These are phyloP conservation scores for Neocucurbitaria cava DNA, from an alignment of 2,329 filamentous ascomycete genomes.

Conservation along the genomic window DNA sequence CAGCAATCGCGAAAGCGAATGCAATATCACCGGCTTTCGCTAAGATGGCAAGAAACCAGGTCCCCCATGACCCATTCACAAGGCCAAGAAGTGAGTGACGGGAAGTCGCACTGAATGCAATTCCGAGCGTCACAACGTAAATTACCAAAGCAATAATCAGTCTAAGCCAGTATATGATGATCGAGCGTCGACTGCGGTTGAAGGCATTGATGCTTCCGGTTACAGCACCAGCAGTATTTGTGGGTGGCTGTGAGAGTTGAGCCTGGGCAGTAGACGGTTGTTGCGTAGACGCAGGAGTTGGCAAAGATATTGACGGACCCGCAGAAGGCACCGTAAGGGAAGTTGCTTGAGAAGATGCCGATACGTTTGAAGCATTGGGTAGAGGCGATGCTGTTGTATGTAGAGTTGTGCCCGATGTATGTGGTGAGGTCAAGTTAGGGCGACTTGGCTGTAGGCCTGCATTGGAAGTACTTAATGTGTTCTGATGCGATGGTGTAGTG, in stretches of 20 bases:
- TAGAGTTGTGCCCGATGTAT: background rate
- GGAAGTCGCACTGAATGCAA: background rate
- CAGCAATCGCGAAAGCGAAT: slow-evolving; percentile 21
- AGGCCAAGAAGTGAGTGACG: background rate
- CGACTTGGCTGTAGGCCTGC: background rate
- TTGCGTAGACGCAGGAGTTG: background rate
- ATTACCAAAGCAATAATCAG: background rate
- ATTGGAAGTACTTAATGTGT: background rate
- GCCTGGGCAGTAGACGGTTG: background rate
- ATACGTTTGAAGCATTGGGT: background rate
- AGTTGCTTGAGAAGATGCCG: background rate
- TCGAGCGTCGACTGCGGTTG: background rate
- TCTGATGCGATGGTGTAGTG: background rate
- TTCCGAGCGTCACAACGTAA: background rate
- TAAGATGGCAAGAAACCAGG: slow-evolving; percentile 21
- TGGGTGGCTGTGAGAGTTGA: background rate
- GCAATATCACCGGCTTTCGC: slow-evolving; percentile 23
- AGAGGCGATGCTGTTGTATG: background rate
- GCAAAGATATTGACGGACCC: background rate
- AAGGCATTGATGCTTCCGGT: background rate
- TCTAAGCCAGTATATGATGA: background rate
- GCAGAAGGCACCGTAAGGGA: background rate
- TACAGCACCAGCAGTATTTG: too few species aligned
- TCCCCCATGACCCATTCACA: slow-evolving; percentile 6
- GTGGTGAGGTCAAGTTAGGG: background rate